Evolutionary conservation across 2,329 filamentous ascomycete genomes (phyloP).

Genomic region (Pseudogymnoascus sp.): DNA sequence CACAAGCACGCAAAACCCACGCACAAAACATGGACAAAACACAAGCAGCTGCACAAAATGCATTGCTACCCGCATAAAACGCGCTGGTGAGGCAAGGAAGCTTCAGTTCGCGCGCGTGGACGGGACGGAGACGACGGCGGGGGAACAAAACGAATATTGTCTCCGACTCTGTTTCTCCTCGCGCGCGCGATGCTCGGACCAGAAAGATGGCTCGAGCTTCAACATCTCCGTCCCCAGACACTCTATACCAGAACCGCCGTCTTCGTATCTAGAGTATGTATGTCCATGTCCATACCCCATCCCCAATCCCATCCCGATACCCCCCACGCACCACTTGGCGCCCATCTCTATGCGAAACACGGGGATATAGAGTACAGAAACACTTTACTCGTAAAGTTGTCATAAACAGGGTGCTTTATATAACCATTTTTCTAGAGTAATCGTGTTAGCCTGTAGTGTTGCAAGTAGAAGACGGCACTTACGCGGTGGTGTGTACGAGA

Average conservation of each 20-base stretch:
- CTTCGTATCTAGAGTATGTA: not conserved
- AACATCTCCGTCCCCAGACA: not conserved
- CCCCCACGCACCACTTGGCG: not conserved
- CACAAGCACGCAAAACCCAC: not conserved
- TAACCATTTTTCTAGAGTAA: not conserved
- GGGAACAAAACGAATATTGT: not conserved
- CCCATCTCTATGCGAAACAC: not conserved
- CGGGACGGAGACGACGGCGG: not conserved
- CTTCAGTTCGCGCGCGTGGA: not conserved
- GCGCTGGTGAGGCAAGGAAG: not conserved
- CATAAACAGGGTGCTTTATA: not conserved
- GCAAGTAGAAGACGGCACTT: not conserved
- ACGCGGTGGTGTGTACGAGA: not conserved
- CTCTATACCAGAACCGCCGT: not conserved
- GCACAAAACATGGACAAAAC: not conserved
- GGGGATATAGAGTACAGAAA: not conserved
- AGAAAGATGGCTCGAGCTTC: not conserved
- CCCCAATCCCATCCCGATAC: not conserved
- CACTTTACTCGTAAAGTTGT: not conserved
- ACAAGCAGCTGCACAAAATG: not conserved
- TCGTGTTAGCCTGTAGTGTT: not conserved
- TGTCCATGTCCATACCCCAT: not conserved
- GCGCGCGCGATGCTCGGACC: not conserved
- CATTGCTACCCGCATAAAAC: conserved; percentile 1
- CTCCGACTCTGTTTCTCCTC: not conserved